A percentile compares a stretch with the other conserved stretches of the same genome.
These are phyloP conservation scores for Aspergillaceae sp. DNA, from an alignment of 2,329 filamentous ascomycete genomes.

Conservation along the genomic window DNA sequence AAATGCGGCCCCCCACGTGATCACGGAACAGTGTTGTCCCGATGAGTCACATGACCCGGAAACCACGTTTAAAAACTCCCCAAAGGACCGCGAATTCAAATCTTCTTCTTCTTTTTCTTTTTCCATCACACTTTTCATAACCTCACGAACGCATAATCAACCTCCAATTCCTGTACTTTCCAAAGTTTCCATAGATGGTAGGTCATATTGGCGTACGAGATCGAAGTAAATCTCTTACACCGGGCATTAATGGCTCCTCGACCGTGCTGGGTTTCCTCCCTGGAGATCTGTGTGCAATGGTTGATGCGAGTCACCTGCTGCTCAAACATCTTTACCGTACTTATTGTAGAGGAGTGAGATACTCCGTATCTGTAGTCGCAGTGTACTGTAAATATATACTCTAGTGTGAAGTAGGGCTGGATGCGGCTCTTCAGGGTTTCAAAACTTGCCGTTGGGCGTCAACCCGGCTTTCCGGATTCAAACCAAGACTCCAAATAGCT, in stretches of 20 bases:
- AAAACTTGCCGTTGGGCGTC: too few relatives aligned
- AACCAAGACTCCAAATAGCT: too few relatives aligned
- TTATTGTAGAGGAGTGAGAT: background rate
- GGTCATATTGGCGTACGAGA: conserved; percentile 45
- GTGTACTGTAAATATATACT: background rate
- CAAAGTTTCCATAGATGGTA: conserved; percentile 30
- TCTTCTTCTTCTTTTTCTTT: conserved; percentile 18
- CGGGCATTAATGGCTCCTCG: conserved; percentile 24
- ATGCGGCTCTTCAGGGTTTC: too few relatives aligned
- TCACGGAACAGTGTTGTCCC: background rate
- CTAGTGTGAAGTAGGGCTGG: background rate
- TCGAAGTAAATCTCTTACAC: conserved; percentile 11
- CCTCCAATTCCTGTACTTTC: conserved; percentile 32
- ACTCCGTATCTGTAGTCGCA: conserved; percentile 8
- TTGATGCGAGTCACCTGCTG: conserved; percentile 31
- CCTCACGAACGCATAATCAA: conserved; percentile 42
- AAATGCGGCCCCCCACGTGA: background rate
- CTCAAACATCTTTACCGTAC: conserved; percentile 23
- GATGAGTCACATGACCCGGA: conserved; percentile 6
- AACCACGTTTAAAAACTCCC: too few relatives aligned
- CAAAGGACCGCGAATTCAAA: too few relatives aligned
- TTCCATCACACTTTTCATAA: conserved; percentile 32
- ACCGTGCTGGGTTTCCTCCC: conserved; percentile 21
- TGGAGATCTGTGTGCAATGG: conserved; percentile 20
- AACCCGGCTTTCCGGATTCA: too few relatives aligned